phyloP scores from a whole-genome alignment of 257 asterid species.

The Agastache rugosa region DNA sequence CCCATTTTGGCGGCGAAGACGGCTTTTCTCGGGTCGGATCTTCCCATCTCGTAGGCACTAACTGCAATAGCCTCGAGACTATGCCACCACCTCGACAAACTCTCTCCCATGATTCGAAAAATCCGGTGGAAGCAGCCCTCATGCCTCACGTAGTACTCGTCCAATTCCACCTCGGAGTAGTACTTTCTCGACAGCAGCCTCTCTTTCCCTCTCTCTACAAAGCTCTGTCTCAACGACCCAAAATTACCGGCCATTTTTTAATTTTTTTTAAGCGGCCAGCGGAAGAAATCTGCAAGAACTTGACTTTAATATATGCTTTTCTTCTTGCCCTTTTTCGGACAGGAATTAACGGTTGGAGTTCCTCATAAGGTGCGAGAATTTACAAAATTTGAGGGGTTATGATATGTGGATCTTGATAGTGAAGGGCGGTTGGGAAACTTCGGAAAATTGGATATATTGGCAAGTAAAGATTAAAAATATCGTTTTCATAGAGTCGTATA shows the following conservation, averaged over 20 bases:
- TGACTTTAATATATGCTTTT: background rate
- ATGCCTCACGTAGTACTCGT: slow-evolving; percentile 29
- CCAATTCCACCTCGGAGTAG: slow-evolving; percentile 57
- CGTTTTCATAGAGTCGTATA: background rate
- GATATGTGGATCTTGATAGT: slow-evolving; percentile 23
- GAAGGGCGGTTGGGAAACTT: slow-evolving; percentile 29
- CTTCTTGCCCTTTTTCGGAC: background rate
- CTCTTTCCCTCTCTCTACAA: slow-evolving; percentile 60
- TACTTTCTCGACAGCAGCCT: slow-evolving; percentile 52
- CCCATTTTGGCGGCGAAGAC: slow-evolving; percentile 74
- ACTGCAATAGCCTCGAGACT: slow-evolving; percentile 37
- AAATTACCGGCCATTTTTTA: slow-evolving; percentile 50
- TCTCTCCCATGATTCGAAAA: slow-evolving; percentile 41
- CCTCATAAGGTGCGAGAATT: background rate
- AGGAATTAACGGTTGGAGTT: slow-evolving; percentile 10
- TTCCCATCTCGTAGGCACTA: slow-evolving; percentile 65
- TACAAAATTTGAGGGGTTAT: background rate
- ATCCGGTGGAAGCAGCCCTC: slow-evolving; percentile 50
- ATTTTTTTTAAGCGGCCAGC: background rate
- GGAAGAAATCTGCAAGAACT: background rate
- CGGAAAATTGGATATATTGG: background rate
- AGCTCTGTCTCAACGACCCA: slow-evolving; percentile 74
- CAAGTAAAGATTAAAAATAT: background rate
- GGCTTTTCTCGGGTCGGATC: slow-evolving; percentile 70
- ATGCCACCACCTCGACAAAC: slow-evolving; percentile 38